Evolutionary conservation across 768 basidiomycete species (phyloP).

Genomic region (Phylloporus sp.): DNA sequence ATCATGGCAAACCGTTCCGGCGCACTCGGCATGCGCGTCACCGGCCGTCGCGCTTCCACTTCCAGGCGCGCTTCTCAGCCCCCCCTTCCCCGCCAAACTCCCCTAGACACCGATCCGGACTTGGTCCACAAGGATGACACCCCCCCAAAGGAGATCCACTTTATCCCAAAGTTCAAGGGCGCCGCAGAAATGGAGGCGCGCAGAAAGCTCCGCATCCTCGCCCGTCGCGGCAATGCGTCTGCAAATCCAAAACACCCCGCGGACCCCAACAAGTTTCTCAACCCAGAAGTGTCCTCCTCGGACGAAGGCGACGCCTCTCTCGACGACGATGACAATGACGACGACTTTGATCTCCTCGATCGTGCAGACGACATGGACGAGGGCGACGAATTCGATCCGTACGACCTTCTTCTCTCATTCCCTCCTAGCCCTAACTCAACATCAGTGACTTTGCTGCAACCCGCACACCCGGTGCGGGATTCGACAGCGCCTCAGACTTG

Average conservation of each 20-base stretch:
- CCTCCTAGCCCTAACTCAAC: not conserved
- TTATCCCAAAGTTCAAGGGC: constrained; percentile 75
- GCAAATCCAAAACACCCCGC: constrained; percentile 23
- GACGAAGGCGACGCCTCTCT: constrained; percentile 46
- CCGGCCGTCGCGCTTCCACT: constrained; percentile 53
- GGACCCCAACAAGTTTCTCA: constrained; percentile 35
- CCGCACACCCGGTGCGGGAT: constrained; percentile 43
- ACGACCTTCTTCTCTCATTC: constrained; percentile 27
- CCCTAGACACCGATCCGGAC: not conserved
- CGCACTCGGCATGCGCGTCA: constrained; percentile 71
- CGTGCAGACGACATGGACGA: constrained; percentile 53
- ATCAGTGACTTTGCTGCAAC: constrained; percentile 65
- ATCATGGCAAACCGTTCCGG: constrained; percentile 76
- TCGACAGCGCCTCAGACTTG: constrained; percentile 61
- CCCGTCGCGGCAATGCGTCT: constrained; percentile 42
- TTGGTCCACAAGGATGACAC: constrained; percentile 13
- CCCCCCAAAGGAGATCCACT: constrained; percentile 47
- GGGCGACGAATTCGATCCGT: constrained; percentile 80
- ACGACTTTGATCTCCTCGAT: constrained; percentile 47
- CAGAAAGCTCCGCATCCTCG: constrained; percentile 59
- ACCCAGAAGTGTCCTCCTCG: constrained; percentile 46
- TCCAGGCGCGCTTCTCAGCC: constrained; percentile 44
- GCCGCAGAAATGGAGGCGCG: constrained; percentile 85
- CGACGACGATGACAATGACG: constrained; percentile 46
- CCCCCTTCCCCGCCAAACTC: constrained; percentile 2